Conservation (phyloP, 1,284 basidiomycete genomes). For the Leccinum angustisporum region DNA sequence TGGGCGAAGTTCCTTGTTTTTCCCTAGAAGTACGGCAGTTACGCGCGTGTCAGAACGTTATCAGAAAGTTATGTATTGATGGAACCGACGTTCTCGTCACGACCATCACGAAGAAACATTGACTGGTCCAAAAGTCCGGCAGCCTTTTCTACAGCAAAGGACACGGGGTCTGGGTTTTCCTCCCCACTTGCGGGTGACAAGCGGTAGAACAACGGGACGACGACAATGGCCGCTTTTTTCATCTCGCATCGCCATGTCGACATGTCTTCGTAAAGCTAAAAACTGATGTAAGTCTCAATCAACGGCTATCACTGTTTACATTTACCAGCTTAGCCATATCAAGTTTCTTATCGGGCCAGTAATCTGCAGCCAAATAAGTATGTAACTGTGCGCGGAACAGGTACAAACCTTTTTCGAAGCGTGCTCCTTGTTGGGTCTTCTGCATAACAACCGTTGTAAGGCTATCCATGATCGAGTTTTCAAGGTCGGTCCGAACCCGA, state of each 20-base stretch:
- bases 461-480: neutral
- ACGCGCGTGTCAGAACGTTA: neutral
- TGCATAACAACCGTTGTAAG: neutral
- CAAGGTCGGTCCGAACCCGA: neutral
- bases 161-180: neutral
- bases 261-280: neutral
- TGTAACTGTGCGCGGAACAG: neutral
- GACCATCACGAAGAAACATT: neutral
- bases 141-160: neutral
- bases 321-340: neutral
- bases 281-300: neutral
- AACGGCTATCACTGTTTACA: neutral
- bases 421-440: neutral
- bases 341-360: neutral
- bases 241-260: neutral
- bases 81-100: neutral
- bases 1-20: neutral
- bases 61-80: neutral
- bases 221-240: neutral
- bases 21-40: neutral
- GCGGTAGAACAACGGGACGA: neutral
- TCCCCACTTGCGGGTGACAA: neutral
- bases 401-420: neutral
- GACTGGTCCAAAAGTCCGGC: neutral
- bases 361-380: neutral